These are phyloP conservation scores for Hypoxylon rickii DNA, from an alignment of 495 filamentous ascomycete species.

Conservation along the genomic window DNA sequence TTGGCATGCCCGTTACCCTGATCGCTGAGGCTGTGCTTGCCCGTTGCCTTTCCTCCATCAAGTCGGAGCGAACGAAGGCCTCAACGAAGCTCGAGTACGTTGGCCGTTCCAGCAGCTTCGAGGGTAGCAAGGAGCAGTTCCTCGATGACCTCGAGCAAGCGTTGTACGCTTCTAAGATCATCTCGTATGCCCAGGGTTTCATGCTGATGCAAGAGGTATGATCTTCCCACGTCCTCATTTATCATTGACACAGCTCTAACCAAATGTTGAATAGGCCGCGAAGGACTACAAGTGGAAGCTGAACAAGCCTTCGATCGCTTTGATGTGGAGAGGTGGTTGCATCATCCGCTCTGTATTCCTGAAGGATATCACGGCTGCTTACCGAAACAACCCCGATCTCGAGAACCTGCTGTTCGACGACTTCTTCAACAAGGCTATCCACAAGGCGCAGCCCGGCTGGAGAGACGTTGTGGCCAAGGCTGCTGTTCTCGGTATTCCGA, in stretches of 20 bases:
- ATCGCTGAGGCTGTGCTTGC: constrained; percentile 97
- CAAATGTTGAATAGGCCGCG: constrained; percentile 65
- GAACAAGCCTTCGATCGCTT: constrained; percentile 98
- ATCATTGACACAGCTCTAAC: constrained; percentile 22
- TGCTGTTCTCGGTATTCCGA: constrained; percentile 91
- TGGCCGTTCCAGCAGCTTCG: constrained; percentile 77
- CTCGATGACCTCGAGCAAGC: constrained; percentile 97
- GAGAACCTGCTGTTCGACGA: constrained; percentile 98
- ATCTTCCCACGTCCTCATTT: constrained; percentile 5
- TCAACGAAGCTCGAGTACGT: constrained; percentile 71
- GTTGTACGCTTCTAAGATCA: constrained; percentile 98
- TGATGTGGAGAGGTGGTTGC: constrained; percentile 99
- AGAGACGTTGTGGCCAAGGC: constrained; percentile 91
- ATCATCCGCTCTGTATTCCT: constrained; percentile 99
- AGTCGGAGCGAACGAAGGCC: constrained; percentile 88
- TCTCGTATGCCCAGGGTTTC: constrained; percentile 99
- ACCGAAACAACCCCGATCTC: constrained; percentile 91
- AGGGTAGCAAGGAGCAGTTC: constrained; percentile 89
- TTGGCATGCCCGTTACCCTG: constrained; percentile 97
- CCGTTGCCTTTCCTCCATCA: constrained; percentile 90
- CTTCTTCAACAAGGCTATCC: constrained; percentile 99
- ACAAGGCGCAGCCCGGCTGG: constrained; percentile 95
- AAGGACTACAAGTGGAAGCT: constrained; percentile 97
- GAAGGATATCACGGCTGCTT: constrained; percentile 97
- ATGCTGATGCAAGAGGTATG: constrained; percentile 99